Conservation (phyloP, 108 stramenopile species). For the Cylindrotheca fusiformis region DNA sequence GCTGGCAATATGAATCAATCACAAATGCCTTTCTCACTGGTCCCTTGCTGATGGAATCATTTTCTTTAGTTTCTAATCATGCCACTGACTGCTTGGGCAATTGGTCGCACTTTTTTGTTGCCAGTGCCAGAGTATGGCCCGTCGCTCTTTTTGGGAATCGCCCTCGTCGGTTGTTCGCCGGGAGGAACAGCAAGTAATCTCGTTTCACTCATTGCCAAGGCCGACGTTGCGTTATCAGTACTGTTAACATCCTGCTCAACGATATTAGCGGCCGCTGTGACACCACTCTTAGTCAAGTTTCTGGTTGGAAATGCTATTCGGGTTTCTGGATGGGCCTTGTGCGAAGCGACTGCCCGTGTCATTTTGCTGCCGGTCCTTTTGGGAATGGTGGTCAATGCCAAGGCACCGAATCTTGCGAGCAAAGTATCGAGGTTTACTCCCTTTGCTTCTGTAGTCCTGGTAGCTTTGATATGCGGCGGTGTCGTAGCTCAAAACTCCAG, state of each 20-base stretch:
- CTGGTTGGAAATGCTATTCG: constrained; percentile 74
- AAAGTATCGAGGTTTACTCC: constrained; percentile 72
- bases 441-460: constrained; percentile 82
- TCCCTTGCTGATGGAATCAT: too few species aligned
- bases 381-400: constrained; percentile 83
- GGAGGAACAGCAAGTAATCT: constrained; percentile 96
- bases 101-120: constrained; percentile 69
- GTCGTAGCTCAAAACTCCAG: constrained; percentile 85
- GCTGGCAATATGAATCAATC: too few species aligned
- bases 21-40: too few species aligned
- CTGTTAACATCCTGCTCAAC: constrained; percentile 90
- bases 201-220: constrained; percentile 90
- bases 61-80: constrained; percentile 86
- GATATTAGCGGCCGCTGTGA: constrained; percentile 77
- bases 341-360: constrained; percentile 74
- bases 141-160: constrained; percentile 69
- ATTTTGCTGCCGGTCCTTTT: constrained; percentile 85
- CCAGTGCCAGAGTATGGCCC: constrained; percentile 25
- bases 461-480: constrained; percentile 89
- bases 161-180: constrained; percentile 82
- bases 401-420: constrained; percentile 52
- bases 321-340: constrained; percentile 67
- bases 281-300: constrained; percentile 81
- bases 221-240: constrained; percentile 92
- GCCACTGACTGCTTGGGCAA: constrained; percentile 76